Percentiles rank a stretch among this genome's conserved stretches.
phyloP scores from a whole-genome alignment of 352 stramenopile species.

The Elongisporangium prolatum region DNA sequence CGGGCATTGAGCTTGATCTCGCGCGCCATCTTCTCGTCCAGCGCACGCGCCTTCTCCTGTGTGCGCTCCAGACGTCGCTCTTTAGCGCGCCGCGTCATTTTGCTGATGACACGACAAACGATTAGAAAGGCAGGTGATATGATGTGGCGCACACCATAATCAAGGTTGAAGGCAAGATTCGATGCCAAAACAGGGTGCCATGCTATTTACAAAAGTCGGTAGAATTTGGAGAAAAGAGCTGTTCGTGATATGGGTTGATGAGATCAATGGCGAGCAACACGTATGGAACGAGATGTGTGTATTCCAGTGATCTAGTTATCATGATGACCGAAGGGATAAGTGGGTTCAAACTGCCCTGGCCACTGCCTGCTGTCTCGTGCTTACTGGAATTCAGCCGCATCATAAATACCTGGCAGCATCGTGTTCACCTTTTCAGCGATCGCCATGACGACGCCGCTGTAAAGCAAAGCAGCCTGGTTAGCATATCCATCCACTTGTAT shows the following conservation, averaged over 20 bases:
- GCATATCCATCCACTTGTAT: no score
- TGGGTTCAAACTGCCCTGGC: neutral
- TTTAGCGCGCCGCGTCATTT: slow-evolving; percentile 77
- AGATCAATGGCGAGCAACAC: neutral
- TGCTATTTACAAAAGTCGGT: neutral
- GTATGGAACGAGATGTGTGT: neutral
- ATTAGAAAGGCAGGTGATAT: neutral
- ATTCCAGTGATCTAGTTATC: neutral
- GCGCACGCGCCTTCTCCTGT: slow-evolving; percentile 41
- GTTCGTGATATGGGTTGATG: neutral
- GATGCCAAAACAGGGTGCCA: neutral
- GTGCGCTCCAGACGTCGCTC: slow-evolving; percentile 61
- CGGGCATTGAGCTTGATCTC: slow-evolving; percentile 37
- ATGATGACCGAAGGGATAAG: neutral
- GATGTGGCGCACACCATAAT: neutral
- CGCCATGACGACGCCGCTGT: slow-evolving; percentile 96
- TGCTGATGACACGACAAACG: neutral
- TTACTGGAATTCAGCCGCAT: slow-evolving; percentile 92
- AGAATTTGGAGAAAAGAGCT: neutral
- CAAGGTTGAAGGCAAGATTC: neutral
- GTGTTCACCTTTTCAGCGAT: slow-evolving; percentile 98
- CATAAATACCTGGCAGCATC: slow-evolving; percentile 96
- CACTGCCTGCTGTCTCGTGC: slow-evolving; percentile 7
- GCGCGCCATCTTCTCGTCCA: slow-evolving; percentile 32
- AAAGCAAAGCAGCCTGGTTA: slow-evolving; percentile 7